These are phyloP conservation scores for Kernera saxatilis DNA, from an alignment of 345 rosid genomes.

Conservation along the genomic window DNA sequence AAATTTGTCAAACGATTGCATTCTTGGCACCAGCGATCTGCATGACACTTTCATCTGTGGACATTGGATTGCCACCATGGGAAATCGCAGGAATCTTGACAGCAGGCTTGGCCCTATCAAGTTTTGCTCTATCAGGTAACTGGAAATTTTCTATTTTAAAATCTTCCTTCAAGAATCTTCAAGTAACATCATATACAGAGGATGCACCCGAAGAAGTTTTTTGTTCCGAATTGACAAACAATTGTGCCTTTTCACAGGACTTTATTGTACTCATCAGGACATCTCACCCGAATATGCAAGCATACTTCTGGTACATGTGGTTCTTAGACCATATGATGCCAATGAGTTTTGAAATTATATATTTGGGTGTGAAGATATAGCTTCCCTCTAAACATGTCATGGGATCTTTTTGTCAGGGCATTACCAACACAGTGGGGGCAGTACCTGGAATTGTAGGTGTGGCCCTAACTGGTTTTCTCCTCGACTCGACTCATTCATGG, in stretches of 20 bases:
- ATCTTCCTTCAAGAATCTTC: not conserved
- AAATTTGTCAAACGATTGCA: constrained; percentile 85
- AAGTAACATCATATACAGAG: not conserved
- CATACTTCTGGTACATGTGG: constrained; percentile 59
- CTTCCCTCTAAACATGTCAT: not conserved
- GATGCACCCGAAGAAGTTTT: not conserved
- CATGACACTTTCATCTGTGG: constrained; percentile 79
- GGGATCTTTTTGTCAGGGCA: constrained; percentile 43
- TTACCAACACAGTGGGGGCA: constrained; percentile 90
- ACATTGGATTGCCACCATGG: constrained; percentile 92
- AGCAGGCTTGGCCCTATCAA: constrained; percentile 80
- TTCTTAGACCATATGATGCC: not conserved
- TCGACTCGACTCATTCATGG: constrained; percentile 93
- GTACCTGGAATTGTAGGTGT: constrained; percentile 90
- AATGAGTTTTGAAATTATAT: not conserved
- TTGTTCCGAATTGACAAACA: not conserved
- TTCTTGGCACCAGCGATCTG: constrained; percentile 88
- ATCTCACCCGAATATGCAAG: constrained; percentile 94
- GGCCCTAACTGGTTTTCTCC: constrained; percentile 86
- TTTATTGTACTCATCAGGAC: constrained; percentile 97
- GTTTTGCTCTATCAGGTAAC: constrained; percentile 89
- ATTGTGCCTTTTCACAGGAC: constrained; percentile 8
- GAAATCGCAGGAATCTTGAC: constrained; percentile 85
- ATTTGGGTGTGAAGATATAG: not conserved
- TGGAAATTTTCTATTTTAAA: not conserved